Conservation (phyloP, 2,329 filamentous ascomycete genomes). For the Phialophora tarda region DNA sequence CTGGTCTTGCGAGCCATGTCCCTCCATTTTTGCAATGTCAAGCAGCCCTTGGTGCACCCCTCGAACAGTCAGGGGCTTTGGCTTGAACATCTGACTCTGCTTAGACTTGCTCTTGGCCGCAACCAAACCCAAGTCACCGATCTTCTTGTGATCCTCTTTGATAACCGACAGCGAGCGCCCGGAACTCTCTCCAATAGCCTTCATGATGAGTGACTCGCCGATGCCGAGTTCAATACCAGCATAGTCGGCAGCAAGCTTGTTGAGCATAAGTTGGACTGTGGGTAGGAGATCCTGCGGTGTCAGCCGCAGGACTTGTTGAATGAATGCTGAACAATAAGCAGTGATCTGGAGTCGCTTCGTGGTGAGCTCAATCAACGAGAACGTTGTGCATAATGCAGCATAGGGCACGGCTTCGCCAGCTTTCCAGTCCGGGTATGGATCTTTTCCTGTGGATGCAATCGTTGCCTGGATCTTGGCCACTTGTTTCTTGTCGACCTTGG, state of each 20-base stretch:
- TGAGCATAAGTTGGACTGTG: conserved; percentile 93
- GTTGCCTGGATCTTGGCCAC: conserved; percentile 81
- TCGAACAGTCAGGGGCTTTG: conserved; percentile 83
- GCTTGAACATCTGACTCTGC: conserved; percentile 98
- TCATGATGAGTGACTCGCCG: conserved; percentile 98
- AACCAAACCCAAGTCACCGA: conserved; percentile 91
- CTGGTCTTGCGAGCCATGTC: conserved; percentile 83
- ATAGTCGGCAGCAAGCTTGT: conserved; percentile 96
- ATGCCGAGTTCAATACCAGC: conserved; percentile 97
- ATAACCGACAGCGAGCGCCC: conserved; percentile 86
- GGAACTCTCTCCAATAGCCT: conserved; percentile 92
- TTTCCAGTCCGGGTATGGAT: conserved; percentile 96
- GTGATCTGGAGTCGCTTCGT: conserved; percentile 88
- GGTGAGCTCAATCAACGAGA: conserved; percentile 93
- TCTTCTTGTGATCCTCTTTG: conserved; percentile 94
- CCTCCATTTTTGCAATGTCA: conserved; percentile 82
- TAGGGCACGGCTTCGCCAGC: conserved; percentile 88
- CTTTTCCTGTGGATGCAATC: conserved; percentile 70
- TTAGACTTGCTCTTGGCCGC: conserved; percentile 94
- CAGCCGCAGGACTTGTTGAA: conserved; percentile 90
- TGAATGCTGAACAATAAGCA: conserved; percentile 85
- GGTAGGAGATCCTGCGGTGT: conserved; percentile 87
- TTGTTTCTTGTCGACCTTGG: conserved; percentile 73
- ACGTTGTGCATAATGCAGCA: conserved; percentile 90
- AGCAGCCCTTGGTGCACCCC: conserved; percentile 88